These are phyloP conservation scores for Endothia cerciana DNA, from an alignment of 2,329 filamentous ascomycete species.

Conservation along the genomic window DNA sequence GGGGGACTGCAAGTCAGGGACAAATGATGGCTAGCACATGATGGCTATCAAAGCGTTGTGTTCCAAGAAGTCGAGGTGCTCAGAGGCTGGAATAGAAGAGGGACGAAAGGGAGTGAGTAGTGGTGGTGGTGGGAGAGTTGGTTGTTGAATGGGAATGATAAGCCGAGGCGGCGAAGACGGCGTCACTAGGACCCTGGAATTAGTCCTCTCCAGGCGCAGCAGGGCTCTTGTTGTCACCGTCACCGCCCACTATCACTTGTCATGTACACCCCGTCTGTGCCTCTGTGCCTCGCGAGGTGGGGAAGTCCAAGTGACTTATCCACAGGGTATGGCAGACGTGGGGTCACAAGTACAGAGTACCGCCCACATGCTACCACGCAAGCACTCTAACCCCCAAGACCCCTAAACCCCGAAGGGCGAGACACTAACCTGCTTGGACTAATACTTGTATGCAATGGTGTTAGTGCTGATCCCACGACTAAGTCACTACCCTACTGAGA, in stretches of 20 bases:
- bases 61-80: not conserved
- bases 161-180: not conserved
- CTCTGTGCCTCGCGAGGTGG: not conserved
- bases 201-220: not conserved
- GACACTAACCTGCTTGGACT: not conserved
- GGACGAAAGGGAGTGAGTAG: not conserved
- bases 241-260: too few relatives aligned
- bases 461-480: not conserved
- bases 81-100: not conserved
- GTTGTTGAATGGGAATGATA: too few relatives aligned
- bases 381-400: not conserved
- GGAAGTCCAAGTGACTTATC: not conserved
- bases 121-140: not conserved
- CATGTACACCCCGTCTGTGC: too few relatives aligned
- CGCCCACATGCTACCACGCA: not conserved
- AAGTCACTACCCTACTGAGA: not conserved
- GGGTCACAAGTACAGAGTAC: not conserved
- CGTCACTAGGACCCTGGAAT: not conserved
- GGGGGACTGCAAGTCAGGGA: not conserved
- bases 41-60: constrained; percentile 13
- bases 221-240: too few relatives aligned
- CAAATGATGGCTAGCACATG: constrained; percentile 19
- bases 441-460: not conserved
- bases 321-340: not conserved
- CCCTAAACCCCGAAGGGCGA: not conserved